Evolutionary conservation across 805 yeast species (phyloP), one percentile per base, ranked within the genome.

Genomic region (Candida ovalis): DNA sequence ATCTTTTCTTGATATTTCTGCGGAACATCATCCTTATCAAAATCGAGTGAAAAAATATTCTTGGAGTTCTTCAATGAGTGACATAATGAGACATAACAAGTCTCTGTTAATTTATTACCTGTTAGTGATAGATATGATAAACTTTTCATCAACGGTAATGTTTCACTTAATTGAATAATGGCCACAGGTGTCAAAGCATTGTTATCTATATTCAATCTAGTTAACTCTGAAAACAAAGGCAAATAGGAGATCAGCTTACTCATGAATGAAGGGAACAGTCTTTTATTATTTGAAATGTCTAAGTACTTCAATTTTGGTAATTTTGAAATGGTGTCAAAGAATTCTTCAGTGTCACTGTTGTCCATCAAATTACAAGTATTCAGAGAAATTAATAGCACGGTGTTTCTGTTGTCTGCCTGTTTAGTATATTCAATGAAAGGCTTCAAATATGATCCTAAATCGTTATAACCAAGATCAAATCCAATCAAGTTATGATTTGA

Each of bases 381-480:
- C 49, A 88, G 64, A 43, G 95, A 84, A 35, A 85, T 61, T 57
- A 81, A 77, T 44, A 68, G 60, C 50, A 80, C 56, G 18, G 69
- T 41, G 48, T 55, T 50, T 56, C 48, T 46, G 13, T 39, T 35
- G 3, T 48, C 47, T 18, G 43, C 32, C 6, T 35, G 40, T 6
- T 53, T 52, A 1, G 64, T 53, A 47, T 61, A 63, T 1, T 73
- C 75, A 38, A 71, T 59, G 22, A 77, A 60, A 10, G 74, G 72
- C 27, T 61, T 64, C 44, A 76, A 49, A 3, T 61, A 59, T 4
- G 58, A 48, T 1, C 74, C 73, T 33, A 86, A 67, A 61, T 88
- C 91, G 62, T 91, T 91, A 60, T 84, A 91, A 3, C 96, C 95
- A 19, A 91, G 58, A 70, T 90, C 97, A 5, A 91, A 65, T 3